Base-by-base conservation (phyloP, 2,329 filamentous ascomycete genomes). In the Arthrobotrys sinensis region DNA sequence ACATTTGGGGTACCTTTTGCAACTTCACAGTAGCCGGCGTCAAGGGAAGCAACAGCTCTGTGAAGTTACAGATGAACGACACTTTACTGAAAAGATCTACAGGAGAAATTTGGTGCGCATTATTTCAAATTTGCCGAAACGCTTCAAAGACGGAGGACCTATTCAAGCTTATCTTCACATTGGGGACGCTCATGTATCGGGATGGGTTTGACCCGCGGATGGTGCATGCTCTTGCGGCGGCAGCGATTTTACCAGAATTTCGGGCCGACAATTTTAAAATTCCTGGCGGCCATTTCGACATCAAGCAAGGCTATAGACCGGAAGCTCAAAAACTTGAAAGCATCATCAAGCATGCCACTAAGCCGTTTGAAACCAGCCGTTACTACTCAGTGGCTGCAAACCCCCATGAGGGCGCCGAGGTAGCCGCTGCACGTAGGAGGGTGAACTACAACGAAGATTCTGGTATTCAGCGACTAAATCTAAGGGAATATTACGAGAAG, bases 91-190 rank as follows among this genome's bases (percentile, higher is more conserved):
- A 66, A 36, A 28, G 75, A 21, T 55, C 75, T 0, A n/a, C 45
- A 2, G 75, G 75, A 19, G 75, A 78, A 12, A 71, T 78, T 21
- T 78, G 75, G 75, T 71, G 75, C n/a, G 34, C 66, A 21, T 24
- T 78, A 4, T 78, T 67, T 16, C 12, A 57, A 8, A 12, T 63
- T 6, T 78, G 75, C 16, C 60, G 75, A 8, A 46, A 48, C 3
- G 50, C 62, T 7, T 63, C 32, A 14, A 46, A 16, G 19, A 3
- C 24, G 1, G 66, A 62, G 3, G 67, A 78, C 46, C 1, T 34
- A 0, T 78, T 53, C 34, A 62, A 57, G 12, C 36, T 78, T 10
- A 78, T 78, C 4, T 78, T 71, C 19, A 53, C 62, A 16, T 24
- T 78, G 5, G 43, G 66, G 6, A 68, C 60, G 2, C 36, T 78